Percentiles rank a stretch among this genome's conserved stretches.
Evolutionary conservation across 805 yeast species (phyloP).

Genomic region (Metschnikowia lochheadii): DNA sequence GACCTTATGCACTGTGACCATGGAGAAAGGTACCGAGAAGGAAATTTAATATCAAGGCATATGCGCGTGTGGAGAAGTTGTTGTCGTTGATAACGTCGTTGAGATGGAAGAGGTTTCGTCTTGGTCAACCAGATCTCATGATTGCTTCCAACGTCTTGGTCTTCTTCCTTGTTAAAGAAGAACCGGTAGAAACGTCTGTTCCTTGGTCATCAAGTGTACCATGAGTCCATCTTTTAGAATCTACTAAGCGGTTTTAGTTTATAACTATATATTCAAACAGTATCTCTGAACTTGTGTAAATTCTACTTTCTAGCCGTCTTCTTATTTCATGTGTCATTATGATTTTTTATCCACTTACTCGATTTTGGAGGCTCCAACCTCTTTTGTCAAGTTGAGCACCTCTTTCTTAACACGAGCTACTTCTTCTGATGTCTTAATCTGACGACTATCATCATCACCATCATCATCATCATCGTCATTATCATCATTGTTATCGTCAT

Average conservation of each 20-base stretch:
- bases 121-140: slow-evolving; percentile 96
- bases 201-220: slow-evolving; percentile 96
- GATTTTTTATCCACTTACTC: background rate
- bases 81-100: slow-evolving; percentile 99
- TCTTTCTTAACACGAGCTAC: slow-evolving; percentile 13
- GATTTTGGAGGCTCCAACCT: slow-evolving; percentile 5
- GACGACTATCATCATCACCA: slow-evolving; percentile 17
- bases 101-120: slow-evolving; percentile 96
- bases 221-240: slow-evolving; percentile 99
- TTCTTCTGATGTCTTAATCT: slow-evolving; percentile 8
- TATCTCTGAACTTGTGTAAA: background rate
- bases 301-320: background rate
- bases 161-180: slow-evolving; percentile 97
- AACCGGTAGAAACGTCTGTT: slow-evolving; percentile 99
- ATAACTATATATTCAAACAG: background rate
- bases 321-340: background rate
- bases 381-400: slow-evolving; percentile 7
- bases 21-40: too few relatives aligned
- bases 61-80: too few relatives aligned
- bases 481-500: slow-evolving; percentile 43
- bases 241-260: slow-evolving; percentile 55
- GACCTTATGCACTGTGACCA: too few relatives aligned
- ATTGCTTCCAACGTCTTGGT: slow-evolving; percentile 99
- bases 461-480: slow-evolving; percentile 45
- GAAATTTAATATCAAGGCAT: too few relatives aligned